Evolutionary conservation across 345 rosid species (phyloP).

Genomic region (Rhodamnia rubescens): DNA sequence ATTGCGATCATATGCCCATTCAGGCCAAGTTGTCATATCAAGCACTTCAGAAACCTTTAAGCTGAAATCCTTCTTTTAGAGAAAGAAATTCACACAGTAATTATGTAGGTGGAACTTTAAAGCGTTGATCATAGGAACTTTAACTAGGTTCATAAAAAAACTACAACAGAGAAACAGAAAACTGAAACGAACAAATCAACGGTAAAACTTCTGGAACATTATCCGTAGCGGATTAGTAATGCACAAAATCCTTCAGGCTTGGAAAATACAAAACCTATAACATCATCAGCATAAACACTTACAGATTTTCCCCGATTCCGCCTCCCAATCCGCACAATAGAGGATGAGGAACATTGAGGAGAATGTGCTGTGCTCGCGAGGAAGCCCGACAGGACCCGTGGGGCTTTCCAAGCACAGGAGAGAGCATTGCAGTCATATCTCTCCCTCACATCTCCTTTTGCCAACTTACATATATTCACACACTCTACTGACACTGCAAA

Average conservation of each 20-base stretch:
- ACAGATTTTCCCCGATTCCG: slow-evolving; percentile 34
- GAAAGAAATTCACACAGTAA: not conserved
- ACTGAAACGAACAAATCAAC: not conserved
- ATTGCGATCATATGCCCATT: not conserved
- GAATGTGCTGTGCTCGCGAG: slow-evolving; percentile 75
- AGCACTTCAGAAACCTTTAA: not conserved
- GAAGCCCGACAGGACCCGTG: slow-evolving; percentile 79
- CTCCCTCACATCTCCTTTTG: slow-evolving; percentile 60
- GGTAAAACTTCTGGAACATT: not conserved
- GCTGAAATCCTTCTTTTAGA: not conserved
- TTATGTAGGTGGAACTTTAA: not conserved
- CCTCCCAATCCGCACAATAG: slow-evolving; percentile 26
- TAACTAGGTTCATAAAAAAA: not conserved
- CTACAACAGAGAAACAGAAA: not conserved
- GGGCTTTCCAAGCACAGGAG: slow-evolving; percentile 88
- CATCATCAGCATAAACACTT: slow-evolving; percentile 13
- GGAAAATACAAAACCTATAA: not conserved
- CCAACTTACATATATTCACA: slow-evolving; percentile 62
- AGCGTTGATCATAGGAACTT: not conserved
- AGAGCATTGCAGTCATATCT: slow-evolving; percentile 66
- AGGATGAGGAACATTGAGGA: slow-evolving; percentile 30
- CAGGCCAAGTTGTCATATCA: not conserved
- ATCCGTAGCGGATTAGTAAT: not conserved
- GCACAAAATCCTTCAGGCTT: not conserved
- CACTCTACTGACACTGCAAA: slow-evolving; percentile 76